These are phyloP conservation scores for Lolium perenne DNA, from an alignment of 176 grass and related monocot species.

Conservation along the genomic window DNA sequence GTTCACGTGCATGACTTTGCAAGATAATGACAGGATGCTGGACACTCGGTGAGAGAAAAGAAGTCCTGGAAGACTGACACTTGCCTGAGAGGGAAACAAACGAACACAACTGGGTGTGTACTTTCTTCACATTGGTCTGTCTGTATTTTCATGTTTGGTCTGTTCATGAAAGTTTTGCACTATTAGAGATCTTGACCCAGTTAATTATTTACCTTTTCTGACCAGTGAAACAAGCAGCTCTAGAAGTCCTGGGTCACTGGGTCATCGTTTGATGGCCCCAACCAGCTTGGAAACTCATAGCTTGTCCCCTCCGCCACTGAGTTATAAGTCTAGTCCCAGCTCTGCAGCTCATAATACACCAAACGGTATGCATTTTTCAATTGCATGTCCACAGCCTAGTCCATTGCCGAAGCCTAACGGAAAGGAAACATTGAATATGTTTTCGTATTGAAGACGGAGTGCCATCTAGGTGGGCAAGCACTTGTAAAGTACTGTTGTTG, in stretches of 20 bases:
- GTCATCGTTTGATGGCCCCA: constrained; percentile 41
- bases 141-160: constrained; percentile 12
- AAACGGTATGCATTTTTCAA: constrained; percentile 47
- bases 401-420: constrained; percentile 52
- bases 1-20: constrained; percentile 26
- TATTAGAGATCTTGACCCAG: constrained; percentile 16
- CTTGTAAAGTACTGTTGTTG: constrained; percentile 29
- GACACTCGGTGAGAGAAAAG: constrained; percentile 54
- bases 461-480: not conserved
- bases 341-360: constrained; percentile 43
- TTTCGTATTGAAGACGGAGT: constrained; percentile 24
- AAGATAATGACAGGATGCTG: constrained; percentile 56
- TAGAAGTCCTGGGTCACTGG: constrained; percentile 48
- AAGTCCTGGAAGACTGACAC: constrained; percentile 56
- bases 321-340: constrained; percentile 50
- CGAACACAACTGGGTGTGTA: constrained; percentile 52
- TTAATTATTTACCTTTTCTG: not conserved
- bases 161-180: constrained; percentile 23
- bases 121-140: constrained; percentile 14
- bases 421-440: constrained; percentile 56
- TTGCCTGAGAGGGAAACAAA: constrained; percentile 54
- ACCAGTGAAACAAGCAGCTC: constrained; percentile 55
- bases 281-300: constrained; percentile 54
- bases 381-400: constrained; percentile 44
- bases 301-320: constrained; percentile 47